Conservation (phyloP, 2,329 filamentous ascomycete species). For the Fusarium zealandicum region DNA sequence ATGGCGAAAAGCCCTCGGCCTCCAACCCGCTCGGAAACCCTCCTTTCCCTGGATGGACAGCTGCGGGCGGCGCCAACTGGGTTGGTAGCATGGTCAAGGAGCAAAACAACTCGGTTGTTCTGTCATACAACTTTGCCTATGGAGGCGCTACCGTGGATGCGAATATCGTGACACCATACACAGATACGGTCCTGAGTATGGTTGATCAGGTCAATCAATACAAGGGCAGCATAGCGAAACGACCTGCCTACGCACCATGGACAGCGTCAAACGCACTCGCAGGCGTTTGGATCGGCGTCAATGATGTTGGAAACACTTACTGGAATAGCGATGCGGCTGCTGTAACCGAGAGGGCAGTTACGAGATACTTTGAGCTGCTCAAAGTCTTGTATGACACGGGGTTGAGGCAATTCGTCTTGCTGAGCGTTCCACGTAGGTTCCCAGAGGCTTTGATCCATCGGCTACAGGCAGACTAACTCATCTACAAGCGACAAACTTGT, state of each 20-base stretch:
- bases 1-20: conserved; percentile 57
- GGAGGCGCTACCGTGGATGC: conserved; percentile 63
- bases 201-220: conserved; percentile 42
- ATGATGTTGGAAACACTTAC: conserved; percentile 61
- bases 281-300: conserved; percentile 62
- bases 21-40: conserved; percentile 70
- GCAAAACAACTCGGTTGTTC: conserved; percentile 52
- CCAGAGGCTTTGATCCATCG: fast-evolving
- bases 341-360: conserved; percentile 52
- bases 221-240: conserved; percentile 40
- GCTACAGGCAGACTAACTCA: background rate
- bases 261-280: conserved; percentile 52
- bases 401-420: conserved; percentile 63
- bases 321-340: conserved; percentile 41
- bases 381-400: conserved; percentile 59
- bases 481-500: conserved; percentile 49
- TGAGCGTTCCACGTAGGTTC: conserved; percentile 61
- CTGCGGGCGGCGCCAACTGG: conserved; percentile 60
- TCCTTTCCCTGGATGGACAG: conserved; percentile 58
- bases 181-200: conserved; percentile 52
- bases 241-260: conserved; percentile 51
- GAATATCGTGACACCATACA: conserved; percentile 58
- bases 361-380: conserved; percentile 51
- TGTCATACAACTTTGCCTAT: conserved; percentile 62
- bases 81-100: conserved; percentile 56